A percentile compares a stretch with the other conserved stretches of the same genome.
phyloP scores from a whole-genome alignment of 352 stramenopile species.

The Phytophthora ohioensis region DNA sequence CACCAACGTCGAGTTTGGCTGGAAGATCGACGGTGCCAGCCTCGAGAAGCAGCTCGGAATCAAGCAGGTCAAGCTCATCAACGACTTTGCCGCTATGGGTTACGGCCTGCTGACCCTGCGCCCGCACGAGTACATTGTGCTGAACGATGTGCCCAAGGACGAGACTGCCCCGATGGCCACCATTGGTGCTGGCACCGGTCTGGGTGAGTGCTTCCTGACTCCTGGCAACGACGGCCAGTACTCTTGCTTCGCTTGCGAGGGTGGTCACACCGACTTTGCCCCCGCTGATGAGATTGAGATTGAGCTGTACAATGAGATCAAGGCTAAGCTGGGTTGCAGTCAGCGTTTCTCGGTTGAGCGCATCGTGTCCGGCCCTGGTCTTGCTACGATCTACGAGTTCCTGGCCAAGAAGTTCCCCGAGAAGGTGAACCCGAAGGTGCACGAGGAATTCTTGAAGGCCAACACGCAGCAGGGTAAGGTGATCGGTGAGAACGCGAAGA shows the following conservation, averaged over 20 bases:
- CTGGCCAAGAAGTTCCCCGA: conserved; percentile 91
- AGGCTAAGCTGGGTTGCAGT: conserved; percentile 73
- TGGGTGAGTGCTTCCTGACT: conserved; percentile 97
- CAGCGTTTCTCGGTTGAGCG: conserved; percentile 95
- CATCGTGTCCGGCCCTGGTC: conserved; percentile 94
- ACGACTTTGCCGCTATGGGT: conserved; percentile 97
- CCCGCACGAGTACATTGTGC: conserved; percentile 88
- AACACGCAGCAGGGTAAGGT: conserved; percentile 77
- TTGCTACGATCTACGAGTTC: conserved; percentile 97
- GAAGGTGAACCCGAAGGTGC: conserved; percentile 80
- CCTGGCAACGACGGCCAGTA: conserved; percentile 84
- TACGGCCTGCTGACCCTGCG: conserved; percentile 96
- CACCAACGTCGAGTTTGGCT: conserved; percentile 94
- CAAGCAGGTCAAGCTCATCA: conserved; percentile 91
- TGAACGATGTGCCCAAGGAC: conserved; percentile 74
- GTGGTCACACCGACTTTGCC: conserved; percentile 96
- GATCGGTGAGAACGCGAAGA: conserved; percentile 88
- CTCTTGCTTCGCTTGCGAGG: conserved; percentile 92
- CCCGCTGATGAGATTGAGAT: conserved; percentile 90
- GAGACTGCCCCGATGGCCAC: conserved; percentile 93
- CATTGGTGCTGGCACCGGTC: conserved; percentile 95
- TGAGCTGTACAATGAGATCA: conserved; percentile 82
- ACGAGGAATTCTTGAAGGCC: conserved; percentile 65
- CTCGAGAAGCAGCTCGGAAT: conserved; percentile 83
- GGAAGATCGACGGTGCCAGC: conserved; percentile 83